phyloP scores from a whole-genome alignment of 1,139 yeast species.

The Pichia sp. region DNA sequence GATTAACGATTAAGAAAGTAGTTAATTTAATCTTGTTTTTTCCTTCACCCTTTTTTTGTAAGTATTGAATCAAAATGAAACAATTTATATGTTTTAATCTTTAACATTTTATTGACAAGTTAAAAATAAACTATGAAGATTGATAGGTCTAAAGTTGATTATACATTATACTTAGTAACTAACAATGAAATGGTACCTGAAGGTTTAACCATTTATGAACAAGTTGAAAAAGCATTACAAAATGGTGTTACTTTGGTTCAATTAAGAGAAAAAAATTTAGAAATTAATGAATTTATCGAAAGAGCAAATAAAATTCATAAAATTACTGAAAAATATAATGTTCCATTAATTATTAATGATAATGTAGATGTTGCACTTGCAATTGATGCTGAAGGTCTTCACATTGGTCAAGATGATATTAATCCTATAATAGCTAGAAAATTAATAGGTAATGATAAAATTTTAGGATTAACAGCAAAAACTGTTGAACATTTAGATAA shows the following conservation, averaged over 20 bases:
- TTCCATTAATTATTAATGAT: slow-evolving; percentile 84
- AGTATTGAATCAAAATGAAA: no score
- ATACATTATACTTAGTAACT: slow-evolving; percentile 71
- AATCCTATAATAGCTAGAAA: slow-evolving; percentile 52
- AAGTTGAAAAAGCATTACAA: slow-evolving; percentile 54
- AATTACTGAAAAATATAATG: slow-evolving; percentile 49
- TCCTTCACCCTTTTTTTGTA: no score
- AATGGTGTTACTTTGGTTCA: slow-evolving; percentile 82
- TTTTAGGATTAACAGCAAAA: slow-evolving; percentile 76
- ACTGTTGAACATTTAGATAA: slow-evolving; percentile 49
- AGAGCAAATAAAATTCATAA: slow-evolving; percentile 57
- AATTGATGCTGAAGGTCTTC: slow-evolving; percentile 74
- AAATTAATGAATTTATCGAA: slow-evolving; percentile 60
- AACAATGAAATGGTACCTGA: slow-evolving; percentile 73
- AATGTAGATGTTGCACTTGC: slow-evolving; percentile 88
- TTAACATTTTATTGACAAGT: neutral
- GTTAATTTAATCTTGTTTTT: no score
- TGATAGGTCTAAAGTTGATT: slow-evolving; percentile 35
- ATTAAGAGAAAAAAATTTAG: slow-evolving; percentile 70
- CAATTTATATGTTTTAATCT: no score
- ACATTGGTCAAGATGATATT: slow-evolving; percentile 94
- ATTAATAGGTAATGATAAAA: slow-evolving; percentile 64
- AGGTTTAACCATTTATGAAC: slow-evolving; percentile 52
- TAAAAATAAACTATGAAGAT: neutral
- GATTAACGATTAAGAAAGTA: no score